Evolutionary conservation across 495 filamentous ascomycete genomes (phyloP).

Genomic region (Penicillium pulvis): DNA sequence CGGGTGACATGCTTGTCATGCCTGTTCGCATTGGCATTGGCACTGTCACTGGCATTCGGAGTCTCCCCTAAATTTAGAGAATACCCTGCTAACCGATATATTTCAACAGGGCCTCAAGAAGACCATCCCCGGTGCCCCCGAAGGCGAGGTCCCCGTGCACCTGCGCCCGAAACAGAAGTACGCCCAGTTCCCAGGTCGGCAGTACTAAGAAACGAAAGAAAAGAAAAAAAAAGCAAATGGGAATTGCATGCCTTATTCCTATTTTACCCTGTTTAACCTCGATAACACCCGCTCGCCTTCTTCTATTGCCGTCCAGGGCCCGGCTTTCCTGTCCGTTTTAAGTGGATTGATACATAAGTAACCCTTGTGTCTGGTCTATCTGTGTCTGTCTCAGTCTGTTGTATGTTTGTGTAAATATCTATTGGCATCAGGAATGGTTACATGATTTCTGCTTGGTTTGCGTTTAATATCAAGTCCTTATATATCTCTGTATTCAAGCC

Average conservation of each 20-base stretch:
- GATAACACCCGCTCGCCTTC: slow-evolving; percentile 14
- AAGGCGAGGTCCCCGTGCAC: slow-evolving; percentile 78
- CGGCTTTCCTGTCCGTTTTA: slow-evolving; percentile 26
- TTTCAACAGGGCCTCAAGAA: slow-evolving; percentile 78
- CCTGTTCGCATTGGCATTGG: background rate
- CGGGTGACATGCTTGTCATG: background rate
- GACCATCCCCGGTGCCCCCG: slow-evolving; percentile 80
- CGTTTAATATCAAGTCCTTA: slow-evolving; percentile 3
- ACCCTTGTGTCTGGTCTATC: slow-evolving; percentile 25
- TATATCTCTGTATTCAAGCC: background rate
- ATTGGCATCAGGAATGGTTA: slow-evolving; percentile 47
- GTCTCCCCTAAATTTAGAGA: background rate
- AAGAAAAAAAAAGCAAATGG: slow-evolving; percentile 14
- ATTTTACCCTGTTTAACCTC: slow-evolving; percentile 6
- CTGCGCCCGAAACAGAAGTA: slow-evolving; percentile 77
- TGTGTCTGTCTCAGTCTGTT: slow-evolving; percentile 28
- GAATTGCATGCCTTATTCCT: slow-evolving; percentile 4
- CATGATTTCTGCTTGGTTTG: slow-evolving; percentile 29
- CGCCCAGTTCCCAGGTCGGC: slow-evolving; percentile 51
- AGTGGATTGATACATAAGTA: slow-evolving; percentile 21
- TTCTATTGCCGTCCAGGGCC: slow-evolving; percentile 14
- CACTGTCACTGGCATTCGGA: background rate
- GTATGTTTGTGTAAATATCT: slow-evolving; percentile 48
- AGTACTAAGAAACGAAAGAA: slow-evolving; percentile 36
- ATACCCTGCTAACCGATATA: background rate